Percentiles rank a stretch among this genome's conserved stretches.
Conservation (phyloP, 805 yeast genomes). For the Ogataea corticis region DNA sequence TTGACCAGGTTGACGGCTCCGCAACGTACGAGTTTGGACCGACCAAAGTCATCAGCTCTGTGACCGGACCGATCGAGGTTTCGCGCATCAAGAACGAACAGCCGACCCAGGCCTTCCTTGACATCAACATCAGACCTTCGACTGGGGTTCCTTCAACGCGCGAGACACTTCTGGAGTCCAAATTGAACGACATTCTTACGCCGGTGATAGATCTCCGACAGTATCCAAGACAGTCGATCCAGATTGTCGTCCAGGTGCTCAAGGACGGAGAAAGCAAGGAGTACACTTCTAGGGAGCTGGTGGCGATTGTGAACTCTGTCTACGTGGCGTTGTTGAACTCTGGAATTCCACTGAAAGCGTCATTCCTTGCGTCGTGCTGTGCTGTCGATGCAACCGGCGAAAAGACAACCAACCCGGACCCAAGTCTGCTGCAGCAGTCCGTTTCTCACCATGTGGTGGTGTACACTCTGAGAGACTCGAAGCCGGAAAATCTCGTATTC, state of each 20-base stretch:
- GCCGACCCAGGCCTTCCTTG: conserved; percentile 76
- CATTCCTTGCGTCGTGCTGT: conserved; percentile 58
- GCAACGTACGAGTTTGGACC: conserved; percentile 53
- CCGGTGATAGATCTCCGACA: conserved; percentile 58
- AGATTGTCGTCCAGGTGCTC: conserved; percentile 64
- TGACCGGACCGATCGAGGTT: conserved; percentile 85
- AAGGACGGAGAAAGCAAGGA: conserved; percentile 49
- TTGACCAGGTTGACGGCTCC: conserved; percentile 79
- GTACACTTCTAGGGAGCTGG: conserved; percentile 49
- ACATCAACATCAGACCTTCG: conserved; percentile 76
- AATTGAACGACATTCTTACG: conserved; percentile 59
- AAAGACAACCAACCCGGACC: conserved; percentile 46
- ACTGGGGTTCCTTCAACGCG: conserved; percentile 70
- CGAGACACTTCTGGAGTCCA: conserved; percentile 75
- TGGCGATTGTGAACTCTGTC: conserved; percentile 71
- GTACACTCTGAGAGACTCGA: conserved; percentile 51
- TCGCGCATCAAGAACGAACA: conserved; percentile 79
- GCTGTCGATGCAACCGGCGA: conserved; percentile 24
- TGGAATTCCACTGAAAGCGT: conserved; percentile 64
- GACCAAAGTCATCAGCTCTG: conserved; percentile 68
- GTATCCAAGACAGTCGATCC: conserved; percentile 80
- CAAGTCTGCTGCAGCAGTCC: conserved; percentile 42
- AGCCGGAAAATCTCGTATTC: conserved; percentile 57
- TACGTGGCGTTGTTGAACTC: conserved; percentile 79
- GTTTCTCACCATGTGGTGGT: conserved; percentile 68